A percentile compares a stretch with the other conserved stretches of the same genome.
These are phyloP conservation scores for Wallacemonas sp. DNA, from an alignment of 208 protist species.

Conservation along the genomic window DNA sequence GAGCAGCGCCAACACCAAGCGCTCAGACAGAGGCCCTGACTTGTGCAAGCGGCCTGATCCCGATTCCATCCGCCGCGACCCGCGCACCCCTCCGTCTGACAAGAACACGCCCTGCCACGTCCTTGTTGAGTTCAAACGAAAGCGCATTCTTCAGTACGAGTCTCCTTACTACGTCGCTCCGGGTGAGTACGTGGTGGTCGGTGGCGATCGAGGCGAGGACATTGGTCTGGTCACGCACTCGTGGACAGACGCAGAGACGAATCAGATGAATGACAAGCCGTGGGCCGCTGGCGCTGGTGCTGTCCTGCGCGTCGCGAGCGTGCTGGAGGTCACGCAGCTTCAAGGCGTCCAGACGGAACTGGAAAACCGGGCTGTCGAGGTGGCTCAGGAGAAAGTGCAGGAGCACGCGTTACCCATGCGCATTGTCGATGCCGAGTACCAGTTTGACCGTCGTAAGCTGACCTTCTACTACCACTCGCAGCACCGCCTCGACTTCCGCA, in stretches of 20 bases:
- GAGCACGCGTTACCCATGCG: slow-evolving; percentile 85
- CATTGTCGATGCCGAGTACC: slow-evolving; percentile 93
- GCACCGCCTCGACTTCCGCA: slow-evolving; percentile 88
- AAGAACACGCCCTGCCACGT: slow-evolving; percentile 79
- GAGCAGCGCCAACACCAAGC: slow-evolving; percentile 10
- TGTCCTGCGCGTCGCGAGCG: slow-evolving; percentile 77
- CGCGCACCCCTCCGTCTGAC: slow-evolving; percentile 52
- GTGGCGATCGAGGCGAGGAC: slow-evolving; percentile 91
- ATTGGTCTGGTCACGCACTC: slow-evolving; percentile 87
- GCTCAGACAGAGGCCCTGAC: slow-evolving; percentile 41
- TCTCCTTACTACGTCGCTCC: slow-evolving; percentile 73
- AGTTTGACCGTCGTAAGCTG: slow-evolving; percentile 92
- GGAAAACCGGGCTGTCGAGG: slow-evolving; percentile 80
- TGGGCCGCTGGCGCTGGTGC: slow-evolving; percentile 70
- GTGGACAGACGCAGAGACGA: slow-evolving; percentile 36
- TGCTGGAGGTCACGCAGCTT: slow-evolving; percentile 82
- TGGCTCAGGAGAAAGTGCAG: slow-evolving; percentile 83
- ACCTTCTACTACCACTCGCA: slow-evolving; percentile 91
- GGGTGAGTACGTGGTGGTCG: slow-evolving; percentile 89
- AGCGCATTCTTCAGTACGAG: slow-evolving; percentile 84
- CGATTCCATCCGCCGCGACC: slow-evolving; percentile 35
- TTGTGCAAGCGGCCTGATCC: slow-evolving; percentile 51
- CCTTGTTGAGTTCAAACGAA: slow-evolving; percentile 90
- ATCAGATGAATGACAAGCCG: slow-evolving; percentile 27
- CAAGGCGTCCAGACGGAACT: slow-evolving; percentile 88